A percentile compares a stretch with the other conserved stretches of the same genome.
Evolutionary conservation across 2,329 filamentous ascomycete genomes (phyloP).

Genomic region (Claviceps maximensis): DNA sequence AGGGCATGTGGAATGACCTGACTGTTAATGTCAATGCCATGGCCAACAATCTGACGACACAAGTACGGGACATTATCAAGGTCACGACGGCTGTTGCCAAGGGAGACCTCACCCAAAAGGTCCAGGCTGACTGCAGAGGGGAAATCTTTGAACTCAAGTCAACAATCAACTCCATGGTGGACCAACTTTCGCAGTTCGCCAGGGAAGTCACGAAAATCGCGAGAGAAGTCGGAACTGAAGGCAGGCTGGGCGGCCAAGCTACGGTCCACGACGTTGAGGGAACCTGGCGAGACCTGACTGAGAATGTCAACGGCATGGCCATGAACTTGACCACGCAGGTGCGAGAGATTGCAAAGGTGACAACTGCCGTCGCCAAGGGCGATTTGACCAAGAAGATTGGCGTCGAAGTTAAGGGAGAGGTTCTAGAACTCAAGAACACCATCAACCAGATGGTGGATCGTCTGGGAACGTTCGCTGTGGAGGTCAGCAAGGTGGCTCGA

Average conservation of each 20-base stretch:
- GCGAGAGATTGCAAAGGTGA: conserved; percentile 92
- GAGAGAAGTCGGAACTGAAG: conserved; percentile 91
- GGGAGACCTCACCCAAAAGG: conserved; percentile 92
- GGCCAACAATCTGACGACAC: conserved; percentile 75
- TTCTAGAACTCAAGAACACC: conserved; percentile 87
- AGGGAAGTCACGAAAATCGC: conserved; percentile 95
- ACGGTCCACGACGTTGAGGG: conserved; percentile 93
- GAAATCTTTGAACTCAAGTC: conserved; percentile 92
- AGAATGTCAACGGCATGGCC: conserved; percentile 96
- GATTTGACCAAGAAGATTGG: conserved; percentile 94
- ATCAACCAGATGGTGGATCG: conserved; percentile 99
- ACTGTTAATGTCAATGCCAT: conserved; percentile 81
- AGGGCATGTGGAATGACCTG: conserved; percentile 81
- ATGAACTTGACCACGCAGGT: conserved; percentile 97
- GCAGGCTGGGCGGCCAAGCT: conserved; percentile 84
- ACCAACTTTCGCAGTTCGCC: conserved; percentile 91
- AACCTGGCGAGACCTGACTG: conserved; percentile 91
- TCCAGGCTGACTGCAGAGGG: conserved; percentile 82
- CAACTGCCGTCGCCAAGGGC: conserved; percentile 84
- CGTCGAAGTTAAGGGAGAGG: conserved; percentile 87
- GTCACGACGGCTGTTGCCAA: conserved; percentile 59
- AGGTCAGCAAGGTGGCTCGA: conserved; percentile 88
- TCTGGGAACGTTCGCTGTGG: conserved; percentile 86
- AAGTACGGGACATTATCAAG: conserved; percentile 89
- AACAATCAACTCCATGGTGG: conserved; percentile 99